A percentile compares a stretch with the other conserved stretches of the same genome.
These are phyloP conservation scores for Chrysoporthe cubensis DNA, from an alignment of 2,329 filamentous ascomycete genomes.

Conservation along the genomic window DNA sequence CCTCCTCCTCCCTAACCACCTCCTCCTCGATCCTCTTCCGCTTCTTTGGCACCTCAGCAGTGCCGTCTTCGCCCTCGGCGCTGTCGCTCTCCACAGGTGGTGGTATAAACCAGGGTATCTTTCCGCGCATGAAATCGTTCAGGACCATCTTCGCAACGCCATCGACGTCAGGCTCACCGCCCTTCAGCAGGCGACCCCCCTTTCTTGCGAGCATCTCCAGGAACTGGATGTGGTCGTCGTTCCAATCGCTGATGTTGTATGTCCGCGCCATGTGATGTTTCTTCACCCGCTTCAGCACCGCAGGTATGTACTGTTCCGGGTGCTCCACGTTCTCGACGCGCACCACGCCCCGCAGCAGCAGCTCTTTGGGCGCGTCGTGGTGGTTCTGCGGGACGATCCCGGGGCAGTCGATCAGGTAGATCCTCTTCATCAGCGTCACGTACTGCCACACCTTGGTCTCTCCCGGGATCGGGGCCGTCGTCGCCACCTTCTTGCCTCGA, in stretches of 20 bases:
- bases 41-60: slow-evolving; percentile 88
- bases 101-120: slow-evolving; percentile 94
- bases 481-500: slow-evolving; percentile 91
- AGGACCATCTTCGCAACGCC: slow-evolving; percentile 96
- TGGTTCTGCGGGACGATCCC: slow-evolving; percentile 92
- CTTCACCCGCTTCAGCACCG: slow-evolving; percentile 79
- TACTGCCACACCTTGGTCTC: slow-evolving; percentile 98
- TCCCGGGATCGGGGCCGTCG: slow-evolving; percentile 89
- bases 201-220: slow-evolving; percentile 87
- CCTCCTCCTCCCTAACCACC: slow-evolving; percentile 29
- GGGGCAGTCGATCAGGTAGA: slow-evolving; percentile 94
- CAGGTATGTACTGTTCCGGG: slow-evolving; percentile 92
- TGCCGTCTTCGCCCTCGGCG: slow-evolving; percentile 71
- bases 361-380: slow-evolving; percentile 82
- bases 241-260: slow-evolving; percentile 83
- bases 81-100: slow-evolving; percentile 67
- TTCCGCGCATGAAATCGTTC: slow-evolving; percentile 94
- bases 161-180: slow-evolving; percentile 93
- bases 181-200: slow-evolving; percentile 81
- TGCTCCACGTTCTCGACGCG: slow-evolving; percentile 96
- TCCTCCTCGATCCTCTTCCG: slow-evolving; percentile 63
- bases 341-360: slow-evolving; percentile 88
- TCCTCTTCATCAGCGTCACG: slow-evolving; percentile 79
- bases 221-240: slow-evolving; percentile 77
- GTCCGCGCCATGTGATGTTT: slow-evolving; percentile 88